Evolutionary conservation across 75 land plant species (phyloP), one percentile per base, ranked within the genome.

Genomic region (Gnetum montanum): DNA sequence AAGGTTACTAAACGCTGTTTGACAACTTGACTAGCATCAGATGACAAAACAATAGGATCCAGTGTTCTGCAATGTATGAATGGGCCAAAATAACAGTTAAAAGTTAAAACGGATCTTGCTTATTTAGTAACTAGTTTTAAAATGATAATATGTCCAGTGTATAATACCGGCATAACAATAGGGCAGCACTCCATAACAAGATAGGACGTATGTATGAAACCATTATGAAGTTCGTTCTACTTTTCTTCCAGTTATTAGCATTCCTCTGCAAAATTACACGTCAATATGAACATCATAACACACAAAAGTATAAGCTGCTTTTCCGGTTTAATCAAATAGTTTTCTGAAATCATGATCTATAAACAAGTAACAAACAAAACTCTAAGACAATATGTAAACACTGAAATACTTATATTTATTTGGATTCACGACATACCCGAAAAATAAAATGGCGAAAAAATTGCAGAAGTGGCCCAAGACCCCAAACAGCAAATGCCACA

Each of bases 1-100:
- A 92, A 92, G 58, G 71, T 76, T 50, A 92, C 10, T 38, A 88
- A 67, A 16, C 90, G 74, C 52, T 81, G 77, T 52, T 92, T 92
- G 19, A 92, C 77, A 47, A 66, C 77, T 58, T 88, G 94, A 64
- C 90, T 84, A 26, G 86, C 71, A 62, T 73, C 90, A 13, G 90
- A 57, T 23, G 94, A 67, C 31, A 84, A 43, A 27, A 74, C 55
- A 23, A 88, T 49, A 37, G 90, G 81, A 62, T 92, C 86, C 20
- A 88, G 69, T 30, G 69, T 86, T 68, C 97, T 92, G 68, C 43
- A 64, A 59, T 29, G 60, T 43, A 64, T 10, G 8, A 4, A 44
- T 13, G 15, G 37, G 18, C 5, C 16, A 23, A 16, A n/a, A n/a
- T n/a, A n/a, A n/a, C n/a, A n/a, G n/a, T n/a, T 43, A 11, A 31